phyloP scores from a whole-genome alignment of 2,329 filamentous ascomycete genomes.

The Aureobasidium sp. region DNA sequence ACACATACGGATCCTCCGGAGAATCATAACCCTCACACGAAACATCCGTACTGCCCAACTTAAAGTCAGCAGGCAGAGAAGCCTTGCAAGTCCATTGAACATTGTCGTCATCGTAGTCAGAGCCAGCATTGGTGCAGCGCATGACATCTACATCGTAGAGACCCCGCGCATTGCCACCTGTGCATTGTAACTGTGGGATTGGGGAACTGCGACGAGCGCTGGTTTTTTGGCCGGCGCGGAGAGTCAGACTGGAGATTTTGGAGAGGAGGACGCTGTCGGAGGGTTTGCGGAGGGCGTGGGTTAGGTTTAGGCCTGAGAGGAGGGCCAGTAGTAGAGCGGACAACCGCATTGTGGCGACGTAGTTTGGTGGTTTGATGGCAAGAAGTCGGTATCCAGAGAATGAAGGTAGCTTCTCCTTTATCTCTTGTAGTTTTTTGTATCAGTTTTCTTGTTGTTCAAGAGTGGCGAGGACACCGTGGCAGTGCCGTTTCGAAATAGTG shows the following conservation, averaged over 20 bases:
- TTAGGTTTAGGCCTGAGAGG: conserved; percentile 15
- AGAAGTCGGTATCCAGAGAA: background rate
- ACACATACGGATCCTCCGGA: conserved; percentile 71
- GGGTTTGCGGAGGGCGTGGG: conserved; percentile 8
- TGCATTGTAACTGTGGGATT: conserved; percentile 65
- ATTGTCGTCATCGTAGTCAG: conserved; percentile 69
- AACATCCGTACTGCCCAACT: conserved; percentile 80
- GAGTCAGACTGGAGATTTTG: conserved; percentile 67
- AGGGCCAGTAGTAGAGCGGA: conserved; percentile 1
- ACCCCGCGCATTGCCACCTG: conserved; percentile 51
- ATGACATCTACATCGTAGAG: conserved; percentile 71
- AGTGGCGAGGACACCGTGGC: conserved; percentile 13
- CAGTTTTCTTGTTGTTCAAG: background rate
- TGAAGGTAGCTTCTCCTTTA: background rate
- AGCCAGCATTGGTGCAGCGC: conserved; percentile 81
- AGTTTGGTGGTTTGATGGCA: background rate
- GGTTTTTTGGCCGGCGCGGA: conserved; percentile 60
- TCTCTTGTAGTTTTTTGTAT: background rate
- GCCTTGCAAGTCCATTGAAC: conserved; percentile 88
- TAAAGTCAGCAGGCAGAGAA: conserved; percentile 52
- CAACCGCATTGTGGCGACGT: background rate
- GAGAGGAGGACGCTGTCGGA: conserved; percentile 50
- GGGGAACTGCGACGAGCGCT: conserved; percentile 66
- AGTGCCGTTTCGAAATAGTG: background rate
- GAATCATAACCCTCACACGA: conserved; percentile 80